phyloP scores from a whole-genome alignment of 305 asterid species.

The Fraxinus baroniana region DNA sequence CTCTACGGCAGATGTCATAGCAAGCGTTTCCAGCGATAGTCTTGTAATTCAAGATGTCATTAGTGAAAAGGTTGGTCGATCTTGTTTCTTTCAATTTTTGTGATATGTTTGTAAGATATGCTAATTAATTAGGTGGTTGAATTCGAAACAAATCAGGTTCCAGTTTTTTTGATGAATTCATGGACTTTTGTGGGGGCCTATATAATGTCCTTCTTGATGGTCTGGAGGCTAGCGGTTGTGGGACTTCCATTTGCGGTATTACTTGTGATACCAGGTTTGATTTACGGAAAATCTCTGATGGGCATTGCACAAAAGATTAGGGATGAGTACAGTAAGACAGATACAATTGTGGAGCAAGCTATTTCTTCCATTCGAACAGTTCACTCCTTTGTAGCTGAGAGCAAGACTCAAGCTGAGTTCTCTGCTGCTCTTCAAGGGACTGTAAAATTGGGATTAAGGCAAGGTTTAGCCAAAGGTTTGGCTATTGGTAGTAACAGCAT shows the following conservation, averaged over 20 bases:
- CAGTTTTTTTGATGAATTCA: slow-evolving; percentile 73
- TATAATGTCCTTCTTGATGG: slow-evolving; percentile 60
- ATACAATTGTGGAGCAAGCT: slow-evolving; percentile 75
- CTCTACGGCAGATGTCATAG: slow-evolving; percentile 83
- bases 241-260: slow-evolving; percentile 73
- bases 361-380: slow-evolving; percentile 83
- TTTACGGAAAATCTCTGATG: slow-evolving; percentile 79
- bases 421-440: slow-evolving; percentile 83
- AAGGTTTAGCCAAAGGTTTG: slow-evolving; percentile 90
- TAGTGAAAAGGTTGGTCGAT: slow-evolving; percentile 65
- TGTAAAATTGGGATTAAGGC: slow-evolving; percentile 63
- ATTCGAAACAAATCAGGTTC: slow-evolving; percentile 43
- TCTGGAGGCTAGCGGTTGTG: slow-evolving; percentile 74
- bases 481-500: slow-evolving; percentile 89
- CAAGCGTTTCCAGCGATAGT: slow-evolving; percentile 84
- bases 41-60: slow-evolving; percentile 84
- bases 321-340: slow-evolving; percentile 71
- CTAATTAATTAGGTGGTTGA: background rate
- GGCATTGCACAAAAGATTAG: slow-evolving; percentile 58
- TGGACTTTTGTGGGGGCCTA: slow-evolving; percentile 70
- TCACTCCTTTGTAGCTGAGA: slow-evolving; percentile 82
- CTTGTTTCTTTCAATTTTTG: background rate
- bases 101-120: background rate
- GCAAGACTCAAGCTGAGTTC: slow-evolving; percentile 45
- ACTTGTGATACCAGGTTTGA: slow-evolving; percentile 77